Conservation (phyloP, 768 basidiomycete genomes). For the Psilocybe subaeruginosa region DNA sequence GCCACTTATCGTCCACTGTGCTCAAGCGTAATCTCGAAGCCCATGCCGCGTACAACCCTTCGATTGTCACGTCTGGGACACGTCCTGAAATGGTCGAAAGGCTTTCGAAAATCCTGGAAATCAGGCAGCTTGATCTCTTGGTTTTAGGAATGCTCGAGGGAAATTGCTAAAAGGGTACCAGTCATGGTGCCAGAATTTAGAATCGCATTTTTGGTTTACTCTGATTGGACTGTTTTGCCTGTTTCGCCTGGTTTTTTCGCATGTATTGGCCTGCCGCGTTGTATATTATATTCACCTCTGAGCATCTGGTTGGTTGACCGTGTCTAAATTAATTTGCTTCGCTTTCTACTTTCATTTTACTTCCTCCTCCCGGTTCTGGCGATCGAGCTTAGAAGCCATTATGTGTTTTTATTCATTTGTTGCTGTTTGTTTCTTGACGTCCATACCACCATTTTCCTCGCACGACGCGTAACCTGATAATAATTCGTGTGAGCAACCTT, state of each 20-base stretch:
- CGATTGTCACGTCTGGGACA: slow-evolving; percentile 47
- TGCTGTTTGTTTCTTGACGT: neutral
- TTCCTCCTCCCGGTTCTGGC: neutral
- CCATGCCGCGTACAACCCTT: slow-evolving; percentile 50
- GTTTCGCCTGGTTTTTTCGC: no score
- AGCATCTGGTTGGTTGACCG: neutral
- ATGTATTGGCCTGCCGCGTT: no score
- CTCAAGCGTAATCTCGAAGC: slow-evolving; percentile 60
- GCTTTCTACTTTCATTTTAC: neutral
- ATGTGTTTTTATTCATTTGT: neutral
- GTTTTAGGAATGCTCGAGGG: slow-evolving; percentile 42
- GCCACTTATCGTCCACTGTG: slow-evolving; percentile 45
- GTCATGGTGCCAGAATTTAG: no score
- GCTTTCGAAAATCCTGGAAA: slow-evolving; percentile 47
- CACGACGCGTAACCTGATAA: neutral
- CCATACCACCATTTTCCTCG: neutral
- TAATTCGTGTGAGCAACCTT: neutral
- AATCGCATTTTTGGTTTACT: no score
- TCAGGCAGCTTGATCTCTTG: slow-evolving; percentile 50
- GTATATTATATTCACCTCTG: no score
- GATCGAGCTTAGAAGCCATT: no score
- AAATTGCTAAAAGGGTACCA: neutral
- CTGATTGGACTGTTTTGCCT: no score
- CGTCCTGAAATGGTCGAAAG: slow-evolving; percentile 53
- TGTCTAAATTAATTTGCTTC: neutral